Evolutionary conservation across 306 rosid genomes (phyloP).

Genomic region (Sicyos edulis): DNA sequence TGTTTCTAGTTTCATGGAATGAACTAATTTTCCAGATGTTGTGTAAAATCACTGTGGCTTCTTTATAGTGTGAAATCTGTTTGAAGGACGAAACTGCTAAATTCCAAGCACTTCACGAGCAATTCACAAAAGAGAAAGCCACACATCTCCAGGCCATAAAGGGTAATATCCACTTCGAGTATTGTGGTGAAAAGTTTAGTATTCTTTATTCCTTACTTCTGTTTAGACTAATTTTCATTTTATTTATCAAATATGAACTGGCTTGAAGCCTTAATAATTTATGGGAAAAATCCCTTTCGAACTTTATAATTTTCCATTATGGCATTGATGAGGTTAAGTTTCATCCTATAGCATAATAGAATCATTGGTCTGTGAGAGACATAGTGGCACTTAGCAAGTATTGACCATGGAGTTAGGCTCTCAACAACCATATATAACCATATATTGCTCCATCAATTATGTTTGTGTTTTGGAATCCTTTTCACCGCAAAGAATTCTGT

Average conservation of each 20-base stretch:
- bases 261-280: not conserved
- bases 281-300: not conserved
- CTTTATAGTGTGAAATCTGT: conserved; percentile 66
- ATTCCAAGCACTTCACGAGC: conserved; percentile 73
- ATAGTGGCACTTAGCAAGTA: not conserved
- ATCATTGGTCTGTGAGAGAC: not conserved
- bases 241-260: conserved; percentile 5
- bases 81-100: conserved; percentile 64
- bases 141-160: conserved; percentile 64
- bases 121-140: conserved; percentile 67
- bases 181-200: not conserved
- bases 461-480: not conserved
- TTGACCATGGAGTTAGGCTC: conserved; percentile 3
- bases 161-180: conserved; percentile 39
- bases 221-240: not conserved
- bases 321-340: not conserved
- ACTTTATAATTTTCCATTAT: not conserved
- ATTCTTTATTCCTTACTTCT: not conserved
- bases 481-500: not conserved
- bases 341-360: not conserved
- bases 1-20: conserved; percentile 8
- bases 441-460: not conserved
- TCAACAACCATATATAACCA: conserved; percentile 10
- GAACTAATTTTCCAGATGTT: not conserved
- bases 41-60: conserved; percentile 15